phyloP scores from a whole-genome alignment of 176 grass and related monocot genomes.

The Oryza australiensis region DNA sequence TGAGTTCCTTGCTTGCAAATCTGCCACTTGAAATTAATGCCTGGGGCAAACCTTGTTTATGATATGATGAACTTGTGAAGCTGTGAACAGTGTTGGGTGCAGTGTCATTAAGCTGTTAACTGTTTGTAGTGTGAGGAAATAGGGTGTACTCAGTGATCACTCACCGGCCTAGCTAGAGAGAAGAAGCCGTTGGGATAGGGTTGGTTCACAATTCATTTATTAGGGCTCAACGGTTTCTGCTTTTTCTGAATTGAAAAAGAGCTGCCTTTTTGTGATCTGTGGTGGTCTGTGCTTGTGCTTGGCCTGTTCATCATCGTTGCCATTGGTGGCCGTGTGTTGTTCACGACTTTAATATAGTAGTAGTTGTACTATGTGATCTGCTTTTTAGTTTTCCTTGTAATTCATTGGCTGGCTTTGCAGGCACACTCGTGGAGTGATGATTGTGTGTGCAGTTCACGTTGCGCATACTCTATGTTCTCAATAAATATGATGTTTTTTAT shows the following conservation, averaged over 20 bases:
- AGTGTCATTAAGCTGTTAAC: neutral
- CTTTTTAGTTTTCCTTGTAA: neutral
- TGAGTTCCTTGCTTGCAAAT: neutral
- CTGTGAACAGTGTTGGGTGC: neutral
- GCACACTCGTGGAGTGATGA: neutral
- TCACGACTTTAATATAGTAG: neutral
- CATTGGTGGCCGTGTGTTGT: neutral
- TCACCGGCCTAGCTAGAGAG: neutral
- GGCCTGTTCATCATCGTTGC: neutral
- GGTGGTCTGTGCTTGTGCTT: neutral
- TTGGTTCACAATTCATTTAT: constrained; percentile 8
- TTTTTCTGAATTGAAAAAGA: neutral
- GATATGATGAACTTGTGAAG: neutral
- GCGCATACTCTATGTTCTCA: neutral
- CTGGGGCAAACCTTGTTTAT: neutral
- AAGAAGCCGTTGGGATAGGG: neutral
- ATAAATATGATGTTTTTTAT: too few relatives aligned
- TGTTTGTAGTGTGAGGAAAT: neutral
- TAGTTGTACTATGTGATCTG: neutral
- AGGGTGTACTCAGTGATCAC: neutral
- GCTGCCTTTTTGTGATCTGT: neutral
- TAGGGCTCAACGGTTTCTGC: constrained; percentile 21
- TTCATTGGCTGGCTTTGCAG: neutral
- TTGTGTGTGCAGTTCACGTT: neutral
- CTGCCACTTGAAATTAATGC: neutral